Evolutionary conservation across 129 eudicot species (phyloP), one percentile per base, ranked within the genome.

Genomic region (Heracleum sosnowskyi): DNA sequence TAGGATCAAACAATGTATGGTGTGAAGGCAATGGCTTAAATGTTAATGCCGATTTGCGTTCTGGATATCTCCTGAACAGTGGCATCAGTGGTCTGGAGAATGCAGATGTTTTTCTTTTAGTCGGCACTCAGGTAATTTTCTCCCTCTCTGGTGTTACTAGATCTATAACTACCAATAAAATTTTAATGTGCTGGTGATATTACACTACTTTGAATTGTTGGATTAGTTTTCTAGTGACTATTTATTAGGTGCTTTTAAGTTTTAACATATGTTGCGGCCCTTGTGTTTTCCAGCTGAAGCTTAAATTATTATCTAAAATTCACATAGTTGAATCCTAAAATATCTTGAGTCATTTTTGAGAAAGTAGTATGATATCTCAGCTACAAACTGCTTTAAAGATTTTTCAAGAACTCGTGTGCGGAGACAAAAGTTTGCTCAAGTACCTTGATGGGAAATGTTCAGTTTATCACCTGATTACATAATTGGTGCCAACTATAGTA

Each of bases 111-210:
- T 87, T 94, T 79, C 97, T 94, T 85, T 81, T 94, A 45, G 90
- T 94, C 75, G 98, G 98, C n/a, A 91, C 98, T 74, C 98, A 94
- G 97, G 98, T 91, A 91, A 34, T n/a, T 16, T 26, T 84, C 44
- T 83, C 76, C 55, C 26, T 51, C 10, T 40, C 28, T 20, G 22
- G 8, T 28, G 16, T 41, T 66, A 26, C n/a, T 24, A 39, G 49
- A 45, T 45, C 49, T 45, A 45, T 45, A 45, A 41, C 17, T 44
- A 44, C 47, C 47, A 44, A 11, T 44, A 1, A 2, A 44, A 15
- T 47, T 15, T 47, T 18, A 47, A 1, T 47, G 55, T 47, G 4
- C 22, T 47, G 55, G 22, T 47, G 55, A 47, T 47, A 4, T 47
- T 46, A 15, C 5, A 6, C 22, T 16, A 49, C 57, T 17, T 49